Base-by-base conservation (phyloP, 306 rosid genomes). In the Potentilla sterilis region DNA sequence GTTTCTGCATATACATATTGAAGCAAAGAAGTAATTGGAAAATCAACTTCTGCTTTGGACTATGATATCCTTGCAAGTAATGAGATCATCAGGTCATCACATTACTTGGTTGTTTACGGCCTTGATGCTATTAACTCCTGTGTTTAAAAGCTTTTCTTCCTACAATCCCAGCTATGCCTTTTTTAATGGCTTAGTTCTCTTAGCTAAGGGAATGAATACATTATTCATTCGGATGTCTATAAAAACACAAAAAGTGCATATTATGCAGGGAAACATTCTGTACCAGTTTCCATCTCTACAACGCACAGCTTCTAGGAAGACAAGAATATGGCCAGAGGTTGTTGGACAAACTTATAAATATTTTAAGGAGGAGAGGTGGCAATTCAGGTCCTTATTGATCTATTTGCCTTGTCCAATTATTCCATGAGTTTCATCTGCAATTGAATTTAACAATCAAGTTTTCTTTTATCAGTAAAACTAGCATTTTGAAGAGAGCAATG, bases 221-320 rank as follows among this genome's bases (percentile, higher is more conserved):
- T 28, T 28, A 28, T 28, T 28, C 28, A 0, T 28, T 28, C 28
- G 28, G 28, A 28, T 28, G 28, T 43, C 70, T 35, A 58, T 7
- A 2, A 62, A 32, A 61, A 4, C 3, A 61, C 28, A 40, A 47
- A 66, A 61, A 57, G 28, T 5, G n/a, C 65, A 77, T 82, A 75
- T 87, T 80, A 62, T 86, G 87, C 92, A 95, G 99, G 99, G 99
- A 79, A 95, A 90, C 86, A 95, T 92, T 81, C 83, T 95, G 72
- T 95, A 95, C 79, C 89, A 86, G 72, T 95, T 95, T 84, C 97
- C 97, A 37, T 92, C 99, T 72, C 88, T 92, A 48, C 99, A 95
- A 85, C 93, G 88, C 64, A 92, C 99, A 44, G 98, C 98, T 46
- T 28, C 28, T 28, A 28, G 28, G 63, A 85, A 85, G 77, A 90